Conservation (phyloP, 352 stramenopile species). For the Phytophthora crassamura region DNA sequence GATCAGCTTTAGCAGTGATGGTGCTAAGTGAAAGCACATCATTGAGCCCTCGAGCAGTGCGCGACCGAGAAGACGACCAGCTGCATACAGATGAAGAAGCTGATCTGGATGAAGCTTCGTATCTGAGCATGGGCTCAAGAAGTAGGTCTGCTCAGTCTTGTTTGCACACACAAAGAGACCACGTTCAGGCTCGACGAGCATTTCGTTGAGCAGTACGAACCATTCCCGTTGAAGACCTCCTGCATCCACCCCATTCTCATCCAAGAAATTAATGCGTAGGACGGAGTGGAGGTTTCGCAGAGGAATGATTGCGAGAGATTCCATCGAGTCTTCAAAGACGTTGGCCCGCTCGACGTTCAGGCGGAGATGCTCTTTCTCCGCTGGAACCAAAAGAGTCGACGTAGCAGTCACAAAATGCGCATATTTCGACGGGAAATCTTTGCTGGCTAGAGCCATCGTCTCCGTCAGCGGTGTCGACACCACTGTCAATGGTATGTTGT, state of each 20-base stretch:
- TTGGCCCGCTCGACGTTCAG: constrained; percentile 38
- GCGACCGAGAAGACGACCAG: constrained; percentile 46
- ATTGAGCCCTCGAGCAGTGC: constrained; percentile 84
- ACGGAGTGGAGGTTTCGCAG: constrained; percentile 35
- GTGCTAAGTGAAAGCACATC: constrained; percentile 90
- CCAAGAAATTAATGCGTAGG: constrained; percentile 65
- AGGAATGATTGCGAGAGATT: constrained; percentile 39
- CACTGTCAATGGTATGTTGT: background rate
- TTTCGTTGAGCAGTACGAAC: constrained; percentile 64
- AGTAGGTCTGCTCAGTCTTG: constrained; percentile 47
- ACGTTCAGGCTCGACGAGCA: constrained; percentile 30
- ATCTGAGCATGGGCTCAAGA: constrained; percentile 41
- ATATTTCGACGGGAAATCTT: constrained; percentile 44
- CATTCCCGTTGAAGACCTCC: constrained; percentile 75
- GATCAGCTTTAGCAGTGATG: constrained; percentile 95
- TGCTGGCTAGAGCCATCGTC: constrained; percentile 18
- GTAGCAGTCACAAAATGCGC: constrained; percentile 39
- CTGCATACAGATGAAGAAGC: constrained; percentile 34
- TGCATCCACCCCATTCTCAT: constrained; percentile 69
- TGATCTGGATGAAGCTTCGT: constrained; percentile 37
- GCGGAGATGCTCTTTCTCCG: constrained; percentile 31
- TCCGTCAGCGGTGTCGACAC: constrained; percentile 13
- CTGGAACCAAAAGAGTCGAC: constrained; percentile 24
- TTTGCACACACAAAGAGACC: constrained; percentile 44
- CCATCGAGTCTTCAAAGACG: constrained; percentile 45